Base-by-base conservation (phyloP, 495 filamentous ascomycete genomes). In the Xylaria bambusicola region DNA sequence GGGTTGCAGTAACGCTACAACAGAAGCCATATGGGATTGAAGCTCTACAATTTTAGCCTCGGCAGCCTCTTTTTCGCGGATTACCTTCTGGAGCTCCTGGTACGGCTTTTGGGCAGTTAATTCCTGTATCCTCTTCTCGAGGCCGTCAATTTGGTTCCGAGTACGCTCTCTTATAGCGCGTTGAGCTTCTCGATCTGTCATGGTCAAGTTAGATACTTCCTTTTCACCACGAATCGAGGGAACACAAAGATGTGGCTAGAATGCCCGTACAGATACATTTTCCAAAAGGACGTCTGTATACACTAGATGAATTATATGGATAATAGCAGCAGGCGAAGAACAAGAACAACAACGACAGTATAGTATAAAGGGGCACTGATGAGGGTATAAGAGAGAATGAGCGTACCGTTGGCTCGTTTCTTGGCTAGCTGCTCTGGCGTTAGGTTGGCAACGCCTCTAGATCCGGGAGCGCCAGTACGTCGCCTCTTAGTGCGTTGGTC, bases 151-250 rank as follows among this genome's bases (percentile, higher is more conserved):
- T 65, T 89, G 86, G 27, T 80, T 76, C 62, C 87, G 90, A 21
- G 88, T 92, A 36, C 90, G 80, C 66, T 92, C 87, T 5, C 90
- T 82, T 57, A 92, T 94, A 18, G 89, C 89, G 51, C 89, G 82
- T 68, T 94, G 90, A 10, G 90, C 90, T 70, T 94, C 89, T 20
- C 90, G 86, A 66, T 94, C 77, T 80, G 50, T 48, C 15, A 27
- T 49, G 24, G 45, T 18, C 20, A 12, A 57, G 49, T 47, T 7
- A 44, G 58, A 55, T 38, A 38, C 6, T 8, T 56, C n/a, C 18
- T 12, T 41, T n/a, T 35, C 13, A 13, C 27, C 41, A 21, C 18
- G 13, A 18, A 24, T 35, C 24, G 18, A 3, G 3, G 1, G 2
- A n/a, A n/a, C n/a, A n/a, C n/a, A n/a, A n/a, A n/a, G n/a, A n/a